Base-by-base conservation (phyloP, 208 protist genomes). In the Wallacemonas rigidus region DNA sequence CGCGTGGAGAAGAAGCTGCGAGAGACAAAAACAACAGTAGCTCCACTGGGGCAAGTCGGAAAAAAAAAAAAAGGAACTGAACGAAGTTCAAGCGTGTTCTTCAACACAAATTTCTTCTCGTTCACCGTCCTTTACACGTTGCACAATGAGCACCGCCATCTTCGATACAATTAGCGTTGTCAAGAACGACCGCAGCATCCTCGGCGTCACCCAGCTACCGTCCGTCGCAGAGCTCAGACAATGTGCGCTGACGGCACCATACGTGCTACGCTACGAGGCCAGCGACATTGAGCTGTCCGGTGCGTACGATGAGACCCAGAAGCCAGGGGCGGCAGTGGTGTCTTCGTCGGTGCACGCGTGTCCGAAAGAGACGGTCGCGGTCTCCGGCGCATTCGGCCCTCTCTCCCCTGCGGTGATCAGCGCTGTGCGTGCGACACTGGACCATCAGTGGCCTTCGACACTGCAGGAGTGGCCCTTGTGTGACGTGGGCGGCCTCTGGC, bases 381-480 rank as follows among this genome's bases (percentile, higher is more conserved):
- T 54, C 47, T 35, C 51, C 4, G 35, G 17, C 7, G 48, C 50
- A 44, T 14, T 3, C 3, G 50, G 50, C 9, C n/a, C 50, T 9
- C 64, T 69, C 38, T 45, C 64, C 9, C 47, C 64, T 35, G 64
- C 64, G 9, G 48, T 55, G 36, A 39, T 36, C 47, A 35, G 3
- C 11, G 50, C 47, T 11, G 36, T 55, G 6, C 40, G 26, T 14
- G n/a, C 60, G 7, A 17, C 35, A 12, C 60, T 65, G 9, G 60
- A 44, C 14, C 38, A 9, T 4, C 60, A 72, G n/a, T 90, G 81
- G 81, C 81, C 81, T 61, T 57, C 48, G 15, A 54, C 56, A 39
- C 69, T 87, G 48, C 54, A 76, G 14, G 75, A 77, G 5, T 85
- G 78, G 76, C 76, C 70, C 36, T 72, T 90, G 39, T 84, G 72